Evolutionary conservation across 257 asterid species (phyloP).

Genomic region (Buddleja alternifolia): DNA sequence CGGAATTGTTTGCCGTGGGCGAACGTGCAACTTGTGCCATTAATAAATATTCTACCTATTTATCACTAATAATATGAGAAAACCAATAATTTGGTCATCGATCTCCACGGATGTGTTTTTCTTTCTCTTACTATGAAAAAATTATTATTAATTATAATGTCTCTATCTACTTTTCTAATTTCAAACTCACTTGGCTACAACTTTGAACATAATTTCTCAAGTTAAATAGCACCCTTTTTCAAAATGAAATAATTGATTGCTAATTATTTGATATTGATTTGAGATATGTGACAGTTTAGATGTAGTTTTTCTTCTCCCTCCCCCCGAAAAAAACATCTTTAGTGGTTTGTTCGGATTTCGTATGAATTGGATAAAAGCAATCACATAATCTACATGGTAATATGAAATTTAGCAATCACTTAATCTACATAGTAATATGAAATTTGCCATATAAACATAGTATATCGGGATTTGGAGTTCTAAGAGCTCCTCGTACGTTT

Average conservation of each 20-base stretch:
- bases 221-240: not conserved
- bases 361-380: too few relatives aligned
- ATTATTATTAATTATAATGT: conserved; percentile 7
- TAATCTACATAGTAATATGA: too few relatives aligned
- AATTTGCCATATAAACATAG: too few relatives aligned
- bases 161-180: conserved; percentile 17
- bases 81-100: conserved; percentile 14
- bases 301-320: not conserved
- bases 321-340: too few relatives aligned
- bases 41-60: conserved; percentile 4
- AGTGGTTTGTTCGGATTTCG: not conserved
- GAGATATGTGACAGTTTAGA: not conserved
- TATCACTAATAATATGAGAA: not conserved
- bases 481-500: too few relatives aligned
- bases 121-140: not conserved
- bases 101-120: conserved; percentile 1
- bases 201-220: conserved; percentile 12
- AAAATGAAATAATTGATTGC: not conserved
- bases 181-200: conserved; percentile 27
- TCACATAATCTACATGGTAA: too few relatives aligned
- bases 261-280: not conserved
- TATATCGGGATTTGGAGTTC: too few relatives aligned
- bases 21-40: conserved; percentile 53
- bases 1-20: conserved; percentile 56
- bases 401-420: too few relatives aligned